These are phyloP conservation scores for Zizania latifolia DNA, from an alignment of 176 grass and related monocot genomes.

Conservation along the genomic window DNA sequence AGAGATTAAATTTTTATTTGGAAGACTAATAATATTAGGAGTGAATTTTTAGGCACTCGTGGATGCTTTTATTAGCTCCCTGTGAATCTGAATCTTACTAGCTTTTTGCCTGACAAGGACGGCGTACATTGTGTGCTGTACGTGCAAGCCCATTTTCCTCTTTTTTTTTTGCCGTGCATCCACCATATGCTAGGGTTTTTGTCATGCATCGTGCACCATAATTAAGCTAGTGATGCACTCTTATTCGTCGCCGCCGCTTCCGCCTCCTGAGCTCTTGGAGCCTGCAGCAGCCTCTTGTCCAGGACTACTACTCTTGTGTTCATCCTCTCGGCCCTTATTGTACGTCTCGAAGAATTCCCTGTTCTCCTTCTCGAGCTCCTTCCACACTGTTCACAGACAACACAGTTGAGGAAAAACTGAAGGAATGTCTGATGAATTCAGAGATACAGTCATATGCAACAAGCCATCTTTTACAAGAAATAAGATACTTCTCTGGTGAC, in stretches of 20 bases:
- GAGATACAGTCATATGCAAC: neutral
- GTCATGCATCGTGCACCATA: too few species aligned
- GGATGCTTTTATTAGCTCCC: too few species aligned
- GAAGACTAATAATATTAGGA: too few species aligned
- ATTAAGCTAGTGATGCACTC: neutral
- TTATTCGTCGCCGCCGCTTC: neutral
- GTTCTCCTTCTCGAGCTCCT: slow-evolving; percentile 87
- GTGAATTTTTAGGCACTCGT: too few species aligned
- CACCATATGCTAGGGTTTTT: neutral
- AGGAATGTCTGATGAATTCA: neutral
- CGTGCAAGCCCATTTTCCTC: neutral
- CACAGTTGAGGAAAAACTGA: neutral
- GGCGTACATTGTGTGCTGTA: too few species aligned
- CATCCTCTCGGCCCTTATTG: slow-evolving; percentile 33
- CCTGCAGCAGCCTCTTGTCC: neutral
- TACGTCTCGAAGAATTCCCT: slow-evolving; percentile 73
- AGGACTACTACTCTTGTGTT: slow-evolving; percentile 5
- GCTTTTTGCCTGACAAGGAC: too few species aligned
- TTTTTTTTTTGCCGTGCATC: too few species aligned
- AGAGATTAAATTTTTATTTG: too few species aligned
- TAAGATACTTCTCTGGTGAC: neutral
- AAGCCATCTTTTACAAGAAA: neutral
- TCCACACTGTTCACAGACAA: slow-evolving; percentile 47
- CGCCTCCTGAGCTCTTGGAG: slow-evolving; percentile 27
- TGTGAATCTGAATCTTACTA: neutral